Evolutionary conservation across 495 filamentous ascomycete genomes (phyloP), one percentile per base, ranked within the genome.

Genomic region (Hypoxylon intermedium): DNA sequence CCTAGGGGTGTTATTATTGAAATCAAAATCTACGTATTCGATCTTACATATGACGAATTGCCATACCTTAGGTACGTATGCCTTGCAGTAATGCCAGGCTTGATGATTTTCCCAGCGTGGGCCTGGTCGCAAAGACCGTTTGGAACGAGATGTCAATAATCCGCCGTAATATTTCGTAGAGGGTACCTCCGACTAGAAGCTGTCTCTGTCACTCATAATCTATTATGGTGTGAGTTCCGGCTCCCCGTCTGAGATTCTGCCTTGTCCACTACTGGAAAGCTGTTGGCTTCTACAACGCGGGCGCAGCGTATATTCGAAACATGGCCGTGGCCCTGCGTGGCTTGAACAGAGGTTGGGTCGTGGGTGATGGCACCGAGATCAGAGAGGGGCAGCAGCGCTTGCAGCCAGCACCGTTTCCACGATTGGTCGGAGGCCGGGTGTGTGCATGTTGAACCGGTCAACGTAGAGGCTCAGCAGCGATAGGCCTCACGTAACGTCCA

Each of bases 381-480:
- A 48, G 23, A 18, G 38, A 26, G 23, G 31, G 21, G 15, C 26
- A 15, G 9, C 11, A 33, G 46, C 53, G 46, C 47, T 53, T 58
- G 34, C 40, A 33, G 34, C 42, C 30, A 30, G 7, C 19, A 13
- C 28, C 18, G 23, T 20, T 9, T 9, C 13, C 42, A 31, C 9
- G 9, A 52, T 51, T 63, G 59, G 47, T 19, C 47, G 45, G 12
- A 6, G 33, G 31, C 33, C 23, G 34, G 58, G 11, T 46, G 41
- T 37, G 21, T 37, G 45, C 51, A 19, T 31, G 26, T 12, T 50
- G 34, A 15, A 41, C 33, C 26, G 13, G 36, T 38, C 37, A 20
- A 21, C 28, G 11, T 23, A 63, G 33, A 51, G 59, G 52, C 53
- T 51, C 30, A 53, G 33, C 53, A 38, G 23, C 31, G 47, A 15